Percentiles rank a stretch among this genome's conserved stretches.
Evolutionary conservation across 257 asterid species (phyloP).

Genomic region (Solanum phureja): DNA sequence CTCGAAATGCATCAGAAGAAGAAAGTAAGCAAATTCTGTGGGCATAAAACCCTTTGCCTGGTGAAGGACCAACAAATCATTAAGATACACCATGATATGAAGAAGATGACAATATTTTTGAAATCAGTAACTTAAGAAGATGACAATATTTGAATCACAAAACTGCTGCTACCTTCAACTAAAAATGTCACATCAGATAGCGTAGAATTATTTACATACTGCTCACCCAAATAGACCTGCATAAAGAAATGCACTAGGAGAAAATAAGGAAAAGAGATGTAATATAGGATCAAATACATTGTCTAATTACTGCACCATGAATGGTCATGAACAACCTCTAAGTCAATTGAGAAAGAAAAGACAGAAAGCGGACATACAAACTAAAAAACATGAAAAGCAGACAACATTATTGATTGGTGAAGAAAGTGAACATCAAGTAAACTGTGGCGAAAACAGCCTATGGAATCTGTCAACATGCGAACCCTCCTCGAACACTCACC

Average conservation of each 20-base stretch:
- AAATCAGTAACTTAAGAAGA: too few relatives aligned
- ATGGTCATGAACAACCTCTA: background rate
- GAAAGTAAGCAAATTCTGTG: constrained; percentile 95
- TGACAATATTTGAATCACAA: background rate
- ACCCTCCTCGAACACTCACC: too few relatives aligned
- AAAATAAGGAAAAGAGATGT: background rate
- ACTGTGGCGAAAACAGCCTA: background rate
- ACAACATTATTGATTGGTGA: background rate
- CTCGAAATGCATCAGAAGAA: constrained; percentile 94
- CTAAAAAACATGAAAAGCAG: background rate
- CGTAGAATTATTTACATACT: constrained; percentile 82
- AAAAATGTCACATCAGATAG: constrained; percentile 88
- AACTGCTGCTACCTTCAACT: constrained; percentile 62
- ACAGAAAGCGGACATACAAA: background rate
- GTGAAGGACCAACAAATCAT: background rate
- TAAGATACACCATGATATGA: background rate
- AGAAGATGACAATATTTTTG: background rate
- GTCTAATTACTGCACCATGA: background rate
- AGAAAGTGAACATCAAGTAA: background rate
- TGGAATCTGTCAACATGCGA: background rate
- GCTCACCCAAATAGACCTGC: constrained; percentile 97
- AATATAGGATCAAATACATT: background rate
- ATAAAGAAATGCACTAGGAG: constrained; percentile 4
- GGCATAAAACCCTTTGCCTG: constrained; percentile 73
- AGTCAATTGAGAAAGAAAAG: background rate